Conservation (phyloP, 2,329 filamentous ascomycete genomes). For the Monosporascus sp. region DNA sequence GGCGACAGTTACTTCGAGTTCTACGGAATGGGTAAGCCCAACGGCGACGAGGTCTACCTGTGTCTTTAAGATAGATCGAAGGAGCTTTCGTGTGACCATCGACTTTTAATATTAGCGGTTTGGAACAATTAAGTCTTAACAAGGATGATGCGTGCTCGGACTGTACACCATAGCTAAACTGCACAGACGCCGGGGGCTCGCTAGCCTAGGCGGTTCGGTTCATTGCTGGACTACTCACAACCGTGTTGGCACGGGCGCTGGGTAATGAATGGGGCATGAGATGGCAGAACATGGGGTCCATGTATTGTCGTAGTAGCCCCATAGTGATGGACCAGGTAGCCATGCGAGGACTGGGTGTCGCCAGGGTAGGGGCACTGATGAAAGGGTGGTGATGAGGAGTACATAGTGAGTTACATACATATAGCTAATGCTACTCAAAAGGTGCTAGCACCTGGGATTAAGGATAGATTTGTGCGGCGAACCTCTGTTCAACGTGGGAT, state of each 20-base stretch:
- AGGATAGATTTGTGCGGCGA: background rate
- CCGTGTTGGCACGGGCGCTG: slow-evolving; percentile 24
- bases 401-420: background rate
- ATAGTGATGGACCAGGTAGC: background rate
- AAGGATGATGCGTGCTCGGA: slow-evolving; percentile 18
- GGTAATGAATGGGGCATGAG: slow-evolving; percentile 14
- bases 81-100: slow-evolving; percentile 29
- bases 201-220: slow-evolving; percentile 19
- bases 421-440: background rate
- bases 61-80: slow-evolving; percentile 27
- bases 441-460: background rate
- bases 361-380: background rate
- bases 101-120: slow-evolving; percentile 30
- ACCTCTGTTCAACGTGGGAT: background rate
- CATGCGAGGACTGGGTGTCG: background rate
- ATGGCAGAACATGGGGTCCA: background rate
- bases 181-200: slow-evolving; percentile 25
- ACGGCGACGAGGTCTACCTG: slow-evolving; percentile 15
- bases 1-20: slow-evolving; percentile 20
- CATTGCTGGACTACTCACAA: slow-evolving; percentile 23
- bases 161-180: slow-evolving; percentile 6
- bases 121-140: slow-evolving; percentile 27
- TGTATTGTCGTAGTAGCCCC: background rate
- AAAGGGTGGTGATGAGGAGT: background rate
- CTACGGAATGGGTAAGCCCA: slow-evolving; percentile 23